Evolutionary conservation across 192 early-diverging fungal species (phyloP).

Genomic region (Umbelopsis ramanniana): DNA sequence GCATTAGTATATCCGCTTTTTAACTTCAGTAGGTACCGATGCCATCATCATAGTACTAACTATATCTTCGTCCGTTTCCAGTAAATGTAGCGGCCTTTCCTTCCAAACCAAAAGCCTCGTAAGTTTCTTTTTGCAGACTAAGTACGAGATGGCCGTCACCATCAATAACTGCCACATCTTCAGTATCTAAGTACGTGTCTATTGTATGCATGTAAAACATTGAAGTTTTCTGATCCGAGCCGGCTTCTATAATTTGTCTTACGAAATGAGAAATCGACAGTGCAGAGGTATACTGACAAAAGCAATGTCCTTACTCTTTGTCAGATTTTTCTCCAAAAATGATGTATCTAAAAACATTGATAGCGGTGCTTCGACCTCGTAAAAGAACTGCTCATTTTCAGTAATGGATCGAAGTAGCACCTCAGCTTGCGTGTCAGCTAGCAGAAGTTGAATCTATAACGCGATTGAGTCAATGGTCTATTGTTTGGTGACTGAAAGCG

Average conservation of each 20-base stretch:
- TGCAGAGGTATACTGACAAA: neutral
- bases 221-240: neutral
- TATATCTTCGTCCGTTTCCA: slow-evolving; percentile 23
- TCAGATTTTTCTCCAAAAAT: slow-evolving; percentile 17
- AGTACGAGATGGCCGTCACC: slow-evolving; percentile 13
- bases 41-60: neutral
- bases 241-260: neutral
- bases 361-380: slow-evolving; percentile 28
- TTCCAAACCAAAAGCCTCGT: slow-evolving; percentile 29
- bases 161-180: slow-evolving; percentile 29
- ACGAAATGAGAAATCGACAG: neutral
- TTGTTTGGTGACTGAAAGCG: neutral
- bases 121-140: slow-evolving; percentile 26
- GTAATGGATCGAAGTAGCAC: neutral
- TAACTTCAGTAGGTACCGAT: neutral
- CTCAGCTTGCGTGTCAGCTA: slow-evolving; percentile 13
- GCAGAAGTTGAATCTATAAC: slow-evolving; percentile 23
- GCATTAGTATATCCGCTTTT: neutral
- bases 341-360: slow-evolving; percentile 20
- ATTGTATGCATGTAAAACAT: slow-evolving; percentile 26
- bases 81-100: slow-evolving; percentile 23
- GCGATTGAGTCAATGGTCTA: neutral
- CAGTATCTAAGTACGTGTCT: slow-evolving; percentile 27
- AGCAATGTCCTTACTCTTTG: slow-evolving; percentile 1
- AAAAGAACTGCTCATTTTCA: slow-evolving; percentile 15